phyloP scores from a whole-genome alignment of 2,329 filamentous ascomycete genomes.

The Cladosporium oxysporum region DNA sequence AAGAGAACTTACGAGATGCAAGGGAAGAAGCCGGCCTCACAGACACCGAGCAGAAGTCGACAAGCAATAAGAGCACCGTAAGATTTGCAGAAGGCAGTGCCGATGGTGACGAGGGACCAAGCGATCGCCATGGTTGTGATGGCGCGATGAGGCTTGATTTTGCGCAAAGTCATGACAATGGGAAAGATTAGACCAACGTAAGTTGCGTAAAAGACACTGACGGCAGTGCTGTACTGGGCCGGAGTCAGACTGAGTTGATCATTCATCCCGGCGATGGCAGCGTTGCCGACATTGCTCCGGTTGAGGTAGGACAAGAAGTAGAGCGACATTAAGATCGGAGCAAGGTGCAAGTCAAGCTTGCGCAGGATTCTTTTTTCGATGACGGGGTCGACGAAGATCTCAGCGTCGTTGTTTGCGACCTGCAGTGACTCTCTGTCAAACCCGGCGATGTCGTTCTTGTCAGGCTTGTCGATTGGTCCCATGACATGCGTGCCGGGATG shows the following conservation, averaged over 20 bases:
- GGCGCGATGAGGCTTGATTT: slow-evolving; percentile 10
- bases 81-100: slow-evolving; percentile 30
- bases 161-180: slow-evolving; percentile 44
- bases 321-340: slow-evolving; percentile 11
- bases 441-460: neutral
- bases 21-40: slow-evolving; percentile 31
- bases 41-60: slow-evolving; percentile 28
- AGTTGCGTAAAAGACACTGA: slow-evolving; percentile 53
- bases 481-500: neutral
- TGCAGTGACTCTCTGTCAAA: neutral
- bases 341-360: slow-evolving; percentile 1
- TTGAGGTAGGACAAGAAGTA: slow-evolving; percentile 14
- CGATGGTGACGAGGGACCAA: slow-evolving; percentile 32
- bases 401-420: neutral
- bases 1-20: slow-evolving; percentile 20
- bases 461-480: neutral
- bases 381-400: slow-evolving; percentile 8
- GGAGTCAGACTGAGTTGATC: slow-evolving; percentile 7
- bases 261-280: slow-evolving; percentile 8
- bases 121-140: slow-evolving; percentile 60
- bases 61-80: slow-evolving; percentile 28
- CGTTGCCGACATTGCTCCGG: slow-evolving; percentile 10
- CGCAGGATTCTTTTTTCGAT: slow-evolving; percentile 10
- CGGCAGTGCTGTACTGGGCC: slow-evolving; percentile 42
- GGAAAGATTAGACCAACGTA: slow-evolving; percentile 31